Evolutionary conservation across 441 rosid genomes (phyloP).

Genomic region (Erodium texanum): DNA sequence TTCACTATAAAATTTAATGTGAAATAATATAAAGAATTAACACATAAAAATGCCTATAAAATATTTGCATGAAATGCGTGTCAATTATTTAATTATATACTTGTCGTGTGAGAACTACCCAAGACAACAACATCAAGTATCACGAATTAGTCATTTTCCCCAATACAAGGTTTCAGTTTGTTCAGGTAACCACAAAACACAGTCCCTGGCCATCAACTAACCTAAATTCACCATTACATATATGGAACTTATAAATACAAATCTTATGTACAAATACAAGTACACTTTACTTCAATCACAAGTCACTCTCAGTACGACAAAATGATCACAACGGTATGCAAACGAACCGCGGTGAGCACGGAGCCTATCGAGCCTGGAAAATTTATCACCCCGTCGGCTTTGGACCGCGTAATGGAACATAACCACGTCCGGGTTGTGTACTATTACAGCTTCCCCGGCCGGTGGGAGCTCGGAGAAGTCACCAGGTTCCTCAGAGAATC

Average conservation of each 20-base stretch:
- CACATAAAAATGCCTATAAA: too few relatives aligned
- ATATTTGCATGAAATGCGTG: too few relatives aligned
- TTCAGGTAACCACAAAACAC: not conserved
- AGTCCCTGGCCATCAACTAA: not conserved
- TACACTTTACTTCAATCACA: not conserved
- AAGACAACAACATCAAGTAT: not conserved
- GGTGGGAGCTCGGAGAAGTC: conserved; percentile 30
- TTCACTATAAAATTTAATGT: too few relatives aligned
- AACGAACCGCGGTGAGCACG: conserved; percentile 61
- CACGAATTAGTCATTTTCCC: not conserved
- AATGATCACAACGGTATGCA: conserved; percentile 31
- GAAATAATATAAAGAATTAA: too few relatives aligned
- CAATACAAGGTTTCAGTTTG: not conserved
- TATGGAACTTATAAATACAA: not conserved
- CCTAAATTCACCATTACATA: not conserved
- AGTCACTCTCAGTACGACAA: conserved; percentile 24
- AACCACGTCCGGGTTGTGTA: conserved; percentile 38
- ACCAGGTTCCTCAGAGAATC: conserved; percentile 41
- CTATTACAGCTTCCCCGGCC: conserved; percentile 27
- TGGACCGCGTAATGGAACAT: conserved; percentile 57
- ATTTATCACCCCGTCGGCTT: conserved; percentile 34
- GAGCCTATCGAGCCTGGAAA: conserved; percentile 36
- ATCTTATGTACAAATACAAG: too few relatives aligned
- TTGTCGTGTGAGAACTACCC: not conserved
- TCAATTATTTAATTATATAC: not conserved